Conservation (phyloP, 2,329 filamentous ascomycete genomes). For the Keithomyces neogunnii region DNA sequence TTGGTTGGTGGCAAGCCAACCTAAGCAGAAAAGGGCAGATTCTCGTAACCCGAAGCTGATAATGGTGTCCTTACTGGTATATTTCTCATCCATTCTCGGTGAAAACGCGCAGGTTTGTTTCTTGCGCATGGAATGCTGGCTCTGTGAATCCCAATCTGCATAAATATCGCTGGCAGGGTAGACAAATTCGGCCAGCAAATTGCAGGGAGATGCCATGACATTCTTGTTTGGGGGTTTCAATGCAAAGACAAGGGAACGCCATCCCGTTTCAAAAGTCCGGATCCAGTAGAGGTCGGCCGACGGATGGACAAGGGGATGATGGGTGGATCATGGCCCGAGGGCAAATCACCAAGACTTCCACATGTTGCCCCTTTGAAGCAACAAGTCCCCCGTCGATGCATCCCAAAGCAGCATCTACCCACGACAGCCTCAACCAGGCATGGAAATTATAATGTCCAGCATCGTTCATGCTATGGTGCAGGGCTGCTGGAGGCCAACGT, state of each 20-base stretch:
- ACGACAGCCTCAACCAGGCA: no score
- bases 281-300: neutral
- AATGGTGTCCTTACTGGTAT: no score
- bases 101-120: no score
- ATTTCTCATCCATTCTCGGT: no score
- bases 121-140: neutral
- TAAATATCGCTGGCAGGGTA: neutral
- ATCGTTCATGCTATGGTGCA: slow-evolving; percentile 4
- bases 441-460: neutral
- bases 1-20: no score
- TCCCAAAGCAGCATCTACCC: no score
- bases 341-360: no score
- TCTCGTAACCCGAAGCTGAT: no score
- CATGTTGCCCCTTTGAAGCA: neutral
- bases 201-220: neutral
- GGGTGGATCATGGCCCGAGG: no score
- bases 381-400: neutral
- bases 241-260: neutral
- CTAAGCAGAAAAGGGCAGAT: no score
- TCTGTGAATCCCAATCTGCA: neutral
- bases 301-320: neutral
- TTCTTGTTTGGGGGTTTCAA: neutral
- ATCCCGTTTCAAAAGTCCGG: neutral
- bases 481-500: slow-evolving; percentile 8
- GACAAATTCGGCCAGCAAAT: neutral